These are phyloP conservation scores for Suillus subluteus DNA, from an alignment of 768 basidiomycete genomes.

Conservation along the genomic window DNA sequence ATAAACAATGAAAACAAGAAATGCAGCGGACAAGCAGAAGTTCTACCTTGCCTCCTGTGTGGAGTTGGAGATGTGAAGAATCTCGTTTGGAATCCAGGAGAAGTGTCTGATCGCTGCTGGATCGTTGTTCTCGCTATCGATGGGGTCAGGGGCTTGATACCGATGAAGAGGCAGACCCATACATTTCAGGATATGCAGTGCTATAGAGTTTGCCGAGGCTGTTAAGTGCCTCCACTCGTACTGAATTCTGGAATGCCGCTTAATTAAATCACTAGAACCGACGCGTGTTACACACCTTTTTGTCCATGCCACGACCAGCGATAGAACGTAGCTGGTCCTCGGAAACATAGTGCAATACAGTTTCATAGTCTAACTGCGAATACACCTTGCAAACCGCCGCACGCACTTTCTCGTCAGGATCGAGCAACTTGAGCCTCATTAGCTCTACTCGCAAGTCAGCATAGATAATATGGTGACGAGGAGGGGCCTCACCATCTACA, in stretches of 20 bases:
- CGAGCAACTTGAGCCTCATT: conserved; percentile 66
- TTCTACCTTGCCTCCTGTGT: conserved; percentile 62
- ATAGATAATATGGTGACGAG: conserved; percentile 12
- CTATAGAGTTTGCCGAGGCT: conserved; percentile 79
- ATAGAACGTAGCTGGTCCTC: conserved; percentile 62
- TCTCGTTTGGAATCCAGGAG: conserved; percentile 86
- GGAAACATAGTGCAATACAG: conserved; percentile 80
- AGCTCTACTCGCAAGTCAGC: conserved; percentile 45
- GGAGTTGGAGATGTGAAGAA: conserved; percentile 60
- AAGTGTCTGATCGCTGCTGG: conserved; percentile 76
- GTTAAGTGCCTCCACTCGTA: conserved; percentile 77
- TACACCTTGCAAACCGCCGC: conserved; percentile 83
- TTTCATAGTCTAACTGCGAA: conserved; percentile 88
- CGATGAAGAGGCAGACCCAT: conserved; percentile 30
- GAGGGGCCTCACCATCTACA: conserved; percentile 66
- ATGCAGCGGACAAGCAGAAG: background rate
- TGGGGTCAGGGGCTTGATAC: background rate
- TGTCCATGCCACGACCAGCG: conserved; percentile 78
- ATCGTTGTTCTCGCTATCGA: conserved; percentile 76
- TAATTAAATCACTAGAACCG: conserved; percentile 4
- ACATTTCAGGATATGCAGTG: conserved; percentile 91
- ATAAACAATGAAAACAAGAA: conserved; percentile 8
- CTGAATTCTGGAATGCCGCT: conserved; percentile 47
- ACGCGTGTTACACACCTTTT: conserved; percentile 60
- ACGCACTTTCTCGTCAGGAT: conserved; percentile 92